Percentiles rank a stretch among this genome's conserved stretches.
Evolutionary conservation across 306 rosid species (phyloP).

Genomic region (Malus asiatica): DNA sequence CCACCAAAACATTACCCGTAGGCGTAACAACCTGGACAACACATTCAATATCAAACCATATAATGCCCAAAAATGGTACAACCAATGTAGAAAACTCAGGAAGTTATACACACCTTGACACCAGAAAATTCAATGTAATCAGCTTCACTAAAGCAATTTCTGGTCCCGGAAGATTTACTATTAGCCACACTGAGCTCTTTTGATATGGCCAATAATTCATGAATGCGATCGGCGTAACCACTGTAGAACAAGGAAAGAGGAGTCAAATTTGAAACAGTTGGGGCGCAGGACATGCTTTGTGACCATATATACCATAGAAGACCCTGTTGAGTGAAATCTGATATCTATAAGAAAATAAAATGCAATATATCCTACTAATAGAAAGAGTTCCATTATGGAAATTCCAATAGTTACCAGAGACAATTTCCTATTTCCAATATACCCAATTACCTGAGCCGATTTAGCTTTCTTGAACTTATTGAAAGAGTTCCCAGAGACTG

Average conservation of each 20-base stretch:
- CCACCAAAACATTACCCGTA: conserved; percentile 89
- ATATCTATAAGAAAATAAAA: not conserved
- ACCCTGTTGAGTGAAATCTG: not conserved
- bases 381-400: not conserved
- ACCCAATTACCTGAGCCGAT: conserved; percentile 74
- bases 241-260: conserved; percentile 32
- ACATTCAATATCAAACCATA: conserved; percentile 23
- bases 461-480: conserved; percentile 82
- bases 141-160: conserved; percentile 77
- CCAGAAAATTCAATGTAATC: conserved; percentile 84
- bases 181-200: conserved; percentile 63
- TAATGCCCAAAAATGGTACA: conserved; percentile 6
- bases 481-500: conserved; percentile 96
- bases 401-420: not conserved
- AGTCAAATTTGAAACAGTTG: conserved; percentile 17
- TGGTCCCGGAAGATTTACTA: conserved; percentile 50
- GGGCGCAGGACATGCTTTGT: conserved; percentile 2
- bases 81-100: conserved; percentile 4
- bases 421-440: not conserved
- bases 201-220: conserved; percentile 73
- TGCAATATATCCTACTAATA: not conserved
- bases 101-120: conserved; percentile 58
- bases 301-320: not conserved
- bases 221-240: conserved; percentile 95
- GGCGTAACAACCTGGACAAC: conserved; percentile 87